Conservation (phyloP, 2,329 filamentous ascomycete species). For the Cercospora sp. region DNA sequence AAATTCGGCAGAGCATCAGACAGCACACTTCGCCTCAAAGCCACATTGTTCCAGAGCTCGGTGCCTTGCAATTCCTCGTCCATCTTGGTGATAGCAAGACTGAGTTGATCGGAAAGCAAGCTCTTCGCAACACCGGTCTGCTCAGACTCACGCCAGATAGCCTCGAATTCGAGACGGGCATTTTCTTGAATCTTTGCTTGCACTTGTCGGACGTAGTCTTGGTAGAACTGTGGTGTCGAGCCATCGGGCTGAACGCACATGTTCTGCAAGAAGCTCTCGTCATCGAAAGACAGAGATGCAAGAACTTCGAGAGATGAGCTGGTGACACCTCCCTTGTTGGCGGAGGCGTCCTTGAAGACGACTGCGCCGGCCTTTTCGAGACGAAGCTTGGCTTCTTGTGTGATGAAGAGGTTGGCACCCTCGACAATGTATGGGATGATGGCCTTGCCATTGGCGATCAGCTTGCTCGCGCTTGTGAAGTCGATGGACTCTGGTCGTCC, state of each 20-base stretch:
- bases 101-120: slow-evolving; percentile 87
- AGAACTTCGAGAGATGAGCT: slow-evolving; percentile 96
- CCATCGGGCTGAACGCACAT: slow-evolving; percentile 86
- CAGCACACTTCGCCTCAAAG: slow-evolving; percentile 75
- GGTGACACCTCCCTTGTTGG: slow-evolving; percentile 98
- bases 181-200: slow-evolving; percentile 90
- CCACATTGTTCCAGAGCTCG: slow-evolving; percentile 82
- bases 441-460: slow-evolving; percentile 87
- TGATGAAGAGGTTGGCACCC: slow-evolving; percentile 97
- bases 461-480: slow-evolving; percentile 77
- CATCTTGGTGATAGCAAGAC: slow-evolving; percentile 88
- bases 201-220: slow-evolving; percentile 86
- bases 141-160: slow-evolving; percentile 94
- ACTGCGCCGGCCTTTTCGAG: slow-evolving; percentile 94
- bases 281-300: slow-evolving; percentile 91
- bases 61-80: slow-evolving; percentile 95
- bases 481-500: slow-evolving; percentile 96
- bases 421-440: slow-evolving; percentile 94
- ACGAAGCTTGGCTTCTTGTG: slow-evolving; percentile 93
- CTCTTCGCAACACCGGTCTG: slow-evolving; percentile 76
- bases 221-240: slow-evolving; percentile 83
- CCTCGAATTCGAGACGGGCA: slow-evolving; percentile 91
- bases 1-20: slow-evolving; percentile 82
- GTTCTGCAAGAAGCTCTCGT: slow-evolving; percentile 80
- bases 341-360: slow-evolving; percentile 95